Conservation (phyloP, 2,329 filamentous ascomycete genomes). For the Helicocarpus griseus region DNA sequence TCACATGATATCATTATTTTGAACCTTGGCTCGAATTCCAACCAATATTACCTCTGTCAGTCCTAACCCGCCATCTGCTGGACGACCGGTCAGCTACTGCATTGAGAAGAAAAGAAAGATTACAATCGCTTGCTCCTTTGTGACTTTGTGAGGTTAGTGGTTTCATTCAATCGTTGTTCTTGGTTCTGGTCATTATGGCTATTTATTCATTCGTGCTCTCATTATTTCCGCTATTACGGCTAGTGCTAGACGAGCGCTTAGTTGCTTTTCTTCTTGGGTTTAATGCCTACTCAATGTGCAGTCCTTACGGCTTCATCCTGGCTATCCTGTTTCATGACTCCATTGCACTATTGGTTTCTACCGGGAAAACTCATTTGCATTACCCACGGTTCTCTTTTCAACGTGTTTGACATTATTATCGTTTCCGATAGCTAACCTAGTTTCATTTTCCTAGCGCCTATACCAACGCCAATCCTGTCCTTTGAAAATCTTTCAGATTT, state of each 20-base stretch:
- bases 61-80: background rate
- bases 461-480: background rate
- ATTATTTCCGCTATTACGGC: background rate
- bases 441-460: background rate
- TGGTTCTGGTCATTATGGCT: background rate
- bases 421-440: background rate
- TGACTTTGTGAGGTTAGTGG: background rate
- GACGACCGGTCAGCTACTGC: slow-evolving; percentile 6
- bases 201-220: background rate
- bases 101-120: background rate
- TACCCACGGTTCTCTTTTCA: background rate
- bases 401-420: background rate
- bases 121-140: background rate
- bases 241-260: background rate
- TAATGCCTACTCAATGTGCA: background rate
- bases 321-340: background rate
- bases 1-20: slow-evolving; percentile 2
- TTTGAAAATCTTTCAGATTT: background rate
- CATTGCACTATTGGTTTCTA: background rate
- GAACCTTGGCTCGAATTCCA: background rate
- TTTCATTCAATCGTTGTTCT: background rate
- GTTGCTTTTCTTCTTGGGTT: too few species aligned
- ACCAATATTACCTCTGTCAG: background rate
- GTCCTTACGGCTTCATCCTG: background rate
- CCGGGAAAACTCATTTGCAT: background rate